Evolutionary conservation across 495 filamentous ascomycete species (phyloP).

Genomic region (Endocarpon pusillum): DNA sequence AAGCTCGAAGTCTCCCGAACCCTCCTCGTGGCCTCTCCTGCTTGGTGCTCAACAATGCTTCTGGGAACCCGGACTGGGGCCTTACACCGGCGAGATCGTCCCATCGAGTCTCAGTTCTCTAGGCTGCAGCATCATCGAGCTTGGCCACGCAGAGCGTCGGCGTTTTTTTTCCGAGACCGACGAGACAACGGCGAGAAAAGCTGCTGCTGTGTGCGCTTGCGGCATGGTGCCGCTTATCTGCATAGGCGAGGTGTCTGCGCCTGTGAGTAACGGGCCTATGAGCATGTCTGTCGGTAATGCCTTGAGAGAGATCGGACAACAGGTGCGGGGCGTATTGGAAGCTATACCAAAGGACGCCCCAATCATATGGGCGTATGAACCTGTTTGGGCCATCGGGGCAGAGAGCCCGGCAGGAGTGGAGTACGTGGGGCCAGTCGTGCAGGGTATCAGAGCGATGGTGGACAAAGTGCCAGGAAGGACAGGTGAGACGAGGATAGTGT

Average conservation of each 20-base stretch:
- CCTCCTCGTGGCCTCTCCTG: slow-evolving; percentile 28
- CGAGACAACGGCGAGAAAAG: slow-evolving; percentile 43
- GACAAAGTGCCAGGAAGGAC: slow-evolving; percentile 18
- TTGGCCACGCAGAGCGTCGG: slow-evolving; percentile 65
- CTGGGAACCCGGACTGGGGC: slow-evolving; percentile 39
- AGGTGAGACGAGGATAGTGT: slow-evolving; percentile 47
- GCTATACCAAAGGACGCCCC: slow-evolving; percentile 40
- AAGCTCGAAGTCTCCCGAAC: slow-evolving; percentile 5
- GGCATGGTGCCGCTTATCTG: slow-evolving; percentile 66
- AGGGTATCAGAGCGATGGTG: slow-evolving; percentile 33
- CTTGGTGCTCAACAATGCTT: slow-evolving; percentile 65
- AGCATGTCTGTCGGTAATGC: slow-evolving; percentile 38
- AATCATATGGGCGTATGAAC: slow-evolving; percentile 76
- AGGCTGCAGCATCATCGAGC: slow-evolving; percentile 52
- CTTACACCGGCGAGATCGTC: slow-evolving; percentile 65
- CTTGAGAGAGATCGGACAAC: slow-evolving; percentile 42
- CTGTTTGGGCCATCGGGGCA: slow-evolving; percentile 77
- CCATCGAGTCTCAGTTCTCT: slow-evolving; percentile 43
- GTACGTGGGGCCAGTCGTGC: slow-evolving; percentile 55
- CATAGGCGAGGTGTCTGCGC: slow-evolving; percentile 46
- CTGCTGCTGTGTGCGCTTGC: slow-evolving; percentile 42
- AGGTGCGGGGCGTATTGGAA: slow-evolving; percentile 43
- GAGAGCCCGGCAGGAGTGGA: slow-evolving; percentile 49
- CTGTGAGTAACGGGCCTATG: slow-evolving; percentile 21
- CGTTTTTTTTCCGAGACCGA: slow-evolving; percentile 57